Evolutionary conservation across 2,329 filamentous ascomycete species (phyloP).

Genomic region (Aspergillus sp.): DNA sequence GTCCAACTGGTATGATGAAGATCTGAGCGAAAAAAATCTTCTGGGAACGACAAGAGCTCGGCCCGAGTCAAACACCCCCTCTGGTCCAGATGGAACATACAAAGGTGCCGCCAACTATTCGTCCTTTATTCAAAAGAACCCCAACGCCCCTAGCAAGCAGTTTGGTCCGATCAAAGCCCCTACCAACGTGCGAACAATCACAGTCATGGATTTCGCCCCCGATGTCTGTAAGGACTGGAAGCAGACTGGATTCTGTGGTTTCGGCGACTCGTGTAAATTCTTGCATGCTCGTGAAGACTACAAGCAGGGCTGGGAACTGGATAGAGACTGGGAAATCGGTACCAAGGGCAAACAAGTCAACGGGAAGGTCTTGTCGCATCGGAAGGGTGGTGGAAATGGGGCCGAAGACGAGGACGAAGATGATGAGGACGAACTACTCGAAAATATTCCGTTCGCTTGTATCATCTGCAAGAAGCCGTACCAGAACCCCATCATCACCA

Average conservation of each 20-base stretch:
- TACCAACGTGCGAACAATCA: conserved; percentile 86
- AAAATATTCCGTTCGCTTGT: conserved; percentile 85
- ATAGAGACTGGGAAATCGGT: conserved; percentile 85
- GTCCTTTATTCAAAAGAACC: conserved; percentile 75
- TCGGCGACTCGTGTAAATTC: conserved; percentile 74
- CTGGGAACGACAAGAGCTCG: conserved; percentile 26
- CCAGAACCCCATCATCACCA: conserved; percentile 74
- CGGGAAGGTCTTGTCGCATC: conserved; percentile 46
- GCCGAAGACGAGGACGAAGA: conserved; percentile 49
- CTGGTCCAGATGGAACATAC: conserved; percentile 62
- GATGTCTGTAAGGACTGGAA: conserved; percentile 97
- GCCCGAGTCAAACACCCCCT: conserved; percentile 7
- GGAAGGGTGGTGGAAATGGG: conserved; percentile 38
- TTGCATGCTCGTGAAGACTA: conserved; percentile 59
- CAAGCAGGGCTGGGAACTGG: conserved; percentile 91
- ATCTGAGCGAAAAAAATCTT: conserved; percentile 45
- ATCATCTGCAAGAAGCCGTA: conserved; percentile 79
- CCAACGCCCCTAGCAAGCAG: conserved; percentile 62
- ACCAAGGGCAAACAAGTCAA: conserved; percentile 53
- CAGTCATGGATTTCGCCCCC: conserved; percentile 82
- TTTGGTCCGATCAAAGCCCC: conserved; percentile 83
- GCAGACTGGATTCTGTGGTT: conserved; percentile 67
- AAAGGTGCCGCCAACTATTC: conserved; percentile 69
- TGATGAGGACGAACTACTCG: conserved; percentile 66
- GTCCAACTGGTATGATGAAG: conserved; percentile 83